Evolutionary conservation across 352 stramenopile species (phyloP), one percentile per base, ranked within the genome.

Genomic region (Phytopythium aichiense): DNA sequence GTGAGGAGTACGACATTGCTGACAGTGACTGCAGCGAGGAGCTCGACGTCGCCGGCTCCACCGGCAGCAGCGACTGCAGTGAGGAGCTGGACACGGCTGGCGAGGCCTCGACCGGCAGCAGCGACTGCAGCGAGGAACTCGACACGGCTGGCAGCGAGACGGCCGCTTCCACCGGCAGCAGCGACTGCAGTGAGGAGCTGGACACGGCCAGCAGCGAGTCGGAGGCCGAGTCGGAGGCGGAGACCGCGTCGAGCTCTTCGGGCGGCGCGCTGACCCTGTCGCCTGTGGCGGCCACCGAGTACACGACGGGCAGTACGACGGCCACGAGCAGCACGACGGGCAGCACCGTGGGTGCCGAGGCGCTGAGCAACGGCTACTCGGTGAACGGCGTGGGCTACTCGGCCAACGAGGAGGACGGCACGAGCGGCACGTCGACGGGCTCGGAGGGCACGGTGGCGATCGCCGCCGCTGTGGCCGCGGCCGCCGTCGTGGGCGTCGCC

Each of bases 401-500:
- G 53, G 56, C 63, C 56, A 60, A 51, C 16, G 28, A 37, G 38
- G 4, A 49, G 37, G 55, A 79, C 1, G 65, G 58, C 4, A 30
- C 61, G 0, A 46, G 60, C 0, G 62, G 71, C 3, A 4, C 20
- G 9, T 40, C 50, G 18, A 15, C 12, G 7, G n/a, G 18, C 15
- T 56, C 58, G n/a, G 6, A 51, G 2, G 46, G 57, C 23, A 54
- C 48, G 1, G 42, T 64, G 9, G 76, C 81, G 0, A 42, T 86
- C 3, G 46, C 67, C 4, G 76, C 72, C 25, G 68, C 64, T 4
- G 82, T 51, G 12, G 72, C 48, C 4, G 77, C 72, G 0, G 78
- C 81, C 56, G 69, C 74, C 11, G 76, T 76, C n/a, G 69, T 91
- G 8, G 82, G 66, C 15, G 56, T 81, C 15, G 61, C 79, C 16